These are phyloP conservation scores for Alternaria burnsii DNA, from an alignment of 2,329 filamentous ascomycete species.

Conservation along the genomic window DNA sequence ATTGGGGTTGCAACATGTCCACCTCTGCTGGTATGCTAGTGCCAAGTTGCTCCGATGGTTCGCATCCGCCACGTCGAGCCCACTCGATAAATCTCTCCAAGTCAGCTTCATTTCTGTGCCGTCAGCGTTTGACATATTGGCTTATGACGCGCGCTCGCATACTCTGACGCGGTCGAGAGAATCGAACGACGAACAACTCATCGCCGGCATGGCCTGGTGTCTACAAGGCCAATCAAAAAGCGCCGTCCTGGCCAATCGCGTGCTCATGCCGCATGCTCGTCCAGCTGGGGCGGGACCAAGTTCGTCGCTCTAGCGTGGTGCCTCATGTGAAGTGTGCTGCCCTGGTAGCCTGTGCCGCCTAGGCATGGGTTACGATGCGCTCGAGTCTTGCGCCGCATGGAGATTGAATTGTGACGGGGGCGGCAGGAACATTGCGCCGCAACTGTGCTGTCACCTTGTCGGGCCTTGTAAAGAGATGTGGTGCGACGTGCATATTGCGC, in stretches of 20 bases:
- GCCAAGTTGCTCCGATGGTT: not conserved
- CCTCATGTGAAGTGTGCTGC: constrained; percentile 32
- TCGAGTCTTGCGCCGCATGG: constrained; percentile 26
- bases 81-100: constrained; percentile 5
- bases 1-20: not conserved
- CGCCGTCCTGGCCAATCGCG: constrained; percentile 15
- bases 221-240: constrained; percentile 30
- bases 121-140: constrained; percentile 8
- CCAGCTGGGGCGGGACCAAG: constrained; percentile 22
- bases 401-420: constrained; percentile 29
- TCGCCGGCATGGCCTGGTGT: constrained; percentile 34
- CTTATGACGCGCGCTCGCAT: constrained; percentile 39
- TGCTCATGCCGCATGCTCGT: constrained; percentile 12
- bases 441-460: constrained; percentile 30
- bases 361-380: constrained; percentile 25
- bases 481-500: constrained; percentile 38
- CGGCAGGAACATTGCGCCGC: constrained; percentile 27
- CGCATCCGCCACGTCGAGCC: constrained; percentile 23
- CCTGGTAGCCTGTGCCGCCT: constrained; percentile 13
- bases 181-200: constrained; percentile 43
- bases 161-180: constrained; percentile 25
- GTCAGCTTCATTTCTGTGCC: constrained; percentile 36
- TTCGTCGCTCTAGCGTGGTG: constrained; percentile 21
- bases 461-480: constrained; percentile 15
- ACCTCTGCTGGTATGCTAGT: not conserved